phyloP scores from a whole-genome alignment of 2,329 filamentous ascomycete genomes.

The Curvularia hawaiiensis region DNA sequence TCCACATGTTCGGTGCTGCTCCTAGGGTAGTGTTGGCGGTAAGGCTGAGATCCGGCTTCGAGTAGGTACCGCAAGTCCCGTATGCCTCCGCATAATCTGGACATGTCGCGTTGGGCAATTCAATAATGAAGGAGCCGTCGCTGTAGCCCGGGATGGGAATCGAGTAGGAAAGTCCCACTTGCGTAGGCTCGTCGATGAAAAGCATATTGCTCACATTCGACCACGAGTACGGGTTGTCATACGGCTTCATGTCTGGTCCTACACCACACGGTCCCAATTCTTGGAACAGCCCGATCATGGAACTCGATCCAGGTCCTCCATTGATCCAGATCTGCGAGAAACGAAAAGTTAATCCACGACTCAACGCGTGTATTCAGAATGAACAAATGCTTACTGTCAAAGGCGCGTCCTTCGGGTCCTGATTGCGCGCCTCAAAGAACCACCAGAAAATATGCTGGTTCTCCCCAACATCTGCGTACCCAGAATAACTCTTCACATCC shows the following conservation, averaged over 20 bases:
- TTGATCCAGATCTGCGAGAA: constrained; percentile 55
- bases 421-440: constrained; percentile 61
- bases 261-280: constrained; percentile 61
- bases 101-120: constrained; percentile 54
- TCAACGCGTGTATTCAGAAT: not conserved
- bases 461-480: constrained; percentile 59
- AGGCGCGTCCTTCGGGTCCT: constrained; percentile 57
- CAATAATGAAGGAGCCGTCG: constrained; percentile 48
- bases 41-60: constrained; percentile 55
- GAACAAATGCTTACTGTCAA: constrained; percentile 53
- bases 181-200: constrained; percentile 70
- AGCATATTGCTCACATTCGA: constrained; percentile 70
- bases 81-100: constrained; percentile 54
- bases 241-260: constrained; percentile 52
- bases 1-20: constrained; percentile 66
- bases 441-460: constrained; percentile 62
- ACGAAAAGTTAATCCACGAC: not conserved
- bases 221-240: constrained; percentile 68
- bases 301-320: constrained; percentile 62
- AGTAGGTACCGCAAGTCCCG: constrained; percentile 61
- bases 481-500: constrained; percentile 61
- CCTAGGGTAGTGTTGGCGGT: constrained; percentile 59
- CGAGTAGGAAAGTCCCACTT: constrained; percentile 64
- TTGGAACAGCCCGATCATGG: constrained; percentile 61
- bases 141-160: constrained; percentile 50